phyloP scores from a whole-genome alignment of 1,284 basidiomycete species.

The Inonotus hispidus region DNA sequence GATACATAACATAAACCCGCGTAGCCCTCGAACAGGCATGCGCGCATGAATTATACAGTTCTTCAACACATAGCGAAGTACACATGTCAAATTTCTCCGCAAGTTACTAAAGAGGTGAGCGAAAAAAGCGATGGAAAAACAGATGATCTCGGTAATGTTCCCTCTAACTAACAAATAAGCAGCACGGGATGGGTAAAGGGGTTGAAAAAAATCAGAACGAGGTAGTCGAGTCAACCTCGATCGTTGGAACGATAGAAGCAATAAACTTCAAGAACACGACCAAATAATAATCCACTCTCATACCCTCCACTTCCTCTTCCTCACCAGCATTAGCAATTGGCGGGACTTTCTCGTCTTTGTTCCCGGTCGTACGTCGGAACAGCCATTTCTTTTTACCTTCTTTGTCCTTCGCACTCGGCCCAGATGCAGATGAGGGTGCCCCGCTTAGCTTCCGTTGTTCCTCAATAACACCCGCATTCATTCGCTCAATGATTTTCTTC shows the following conservation, averaged over 20 bases:
- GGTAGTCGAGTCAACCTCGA: slow-evolving; percentile 90
- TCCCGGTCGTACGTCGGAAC: slow-evolving; percentile 62
- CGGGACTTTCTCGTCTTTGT: slow-evolving; percentile 50
- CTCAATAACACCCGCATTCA: slow-evolving; percentile 85
- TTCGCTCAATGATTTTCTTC: slow-evolving; percentile 99
- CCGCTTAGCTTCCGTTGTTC: slow-evolving; percentile 47
- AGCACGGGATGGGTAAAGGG: too few relatives aligned
- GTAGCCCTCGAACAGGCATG: too few relatives aligned
- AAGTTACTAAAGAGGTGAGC: not conserved
- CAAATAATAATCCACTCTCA: slow-evolving; percentile 93
- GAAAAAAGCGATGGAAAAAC: not conserved
- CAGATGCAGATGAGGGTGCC: slow-evolving; percentile 28
- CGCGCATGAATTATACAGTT: slow-evolving; percentile 10
- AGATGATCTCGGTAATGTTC: not conserved
- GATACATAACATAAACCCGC: not conserved
- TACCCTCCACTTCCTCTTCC: slow-evolving; percentile 75
- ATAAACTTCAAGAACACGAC: slow-evolving; percentile 98
- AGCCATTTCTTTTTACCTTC: slow-evolving; percentile 87
- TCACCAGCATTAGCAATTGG: slow-evolving; percentile 35
- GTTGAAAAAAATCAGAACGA: slow-evolving; percentile 53
- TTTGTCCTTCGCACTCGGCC: slow-evolving; percentile 28
- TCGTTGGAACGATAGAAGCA: slow-evolving; percentile 89
- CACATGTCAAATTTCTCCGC: slow-evolving; percentile 6
- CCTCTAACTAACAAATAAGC: not conserved
- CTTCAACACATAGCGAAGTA: slow-evolving; percentile 3